These are phyloP conservation scores for Stygiomarasmius scandens DNA, from an alignment of 1,284 basidiomycete species.

Conservation along the genomic window DNA sequence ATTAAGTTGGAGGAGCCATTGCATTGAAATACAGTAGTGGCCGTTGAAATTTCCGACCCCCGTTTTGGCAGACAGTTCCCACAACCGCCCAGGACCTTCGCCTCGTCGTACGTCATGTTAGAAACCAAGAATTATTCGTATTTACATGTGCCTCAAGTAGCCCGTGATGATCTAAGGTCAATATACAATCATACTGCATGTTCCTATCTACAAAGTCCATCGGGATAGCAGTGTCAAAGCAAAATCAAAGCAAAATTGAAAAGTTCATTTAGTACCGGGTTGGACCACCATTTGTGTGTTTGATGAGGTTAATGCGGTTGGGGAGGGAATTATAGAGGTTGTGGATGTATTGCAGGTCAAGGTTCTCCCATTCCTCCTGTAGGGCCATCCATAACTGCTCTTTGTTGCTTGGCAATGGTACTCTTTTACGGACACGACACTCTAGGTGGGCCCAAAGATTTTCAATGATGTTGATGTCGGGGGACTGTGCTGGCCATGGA, in stretches of 20 bases:
- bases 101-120: no score
- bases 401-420: neutral
- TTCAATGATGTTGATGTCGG: constrained; percentile 36
- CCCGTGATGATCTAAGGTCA: no score
- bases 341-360: neutral
- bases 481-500: constrained; percentile 29
- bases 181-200: no score
- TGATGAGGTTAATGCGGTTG: neutral
- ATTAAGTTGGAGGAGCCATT: no score
- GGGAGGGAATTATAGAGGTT: constrained; percentile 1
- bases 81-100: no score
- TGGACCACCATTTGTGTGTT: neutral
- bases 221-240: no score
- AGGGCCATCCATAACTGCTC: neutral
- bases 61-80: no score
- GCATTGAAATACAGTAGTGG: no score
- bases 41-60: no score
- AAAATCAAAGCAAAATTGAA: neutral
- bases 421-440: constrained; percentile 10
- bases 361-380: neutral
- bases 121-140: no score
- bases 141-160: no score
- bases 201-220: no score
- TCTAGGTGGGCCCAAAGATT: constrained; percentile 32
- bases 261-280: neutral